Evolutionary conservation across 106 monocot species (phyloP), one percentile per base, ranked within the genome.

Genomic region (Acanthochlamys bracteata): DNA sequence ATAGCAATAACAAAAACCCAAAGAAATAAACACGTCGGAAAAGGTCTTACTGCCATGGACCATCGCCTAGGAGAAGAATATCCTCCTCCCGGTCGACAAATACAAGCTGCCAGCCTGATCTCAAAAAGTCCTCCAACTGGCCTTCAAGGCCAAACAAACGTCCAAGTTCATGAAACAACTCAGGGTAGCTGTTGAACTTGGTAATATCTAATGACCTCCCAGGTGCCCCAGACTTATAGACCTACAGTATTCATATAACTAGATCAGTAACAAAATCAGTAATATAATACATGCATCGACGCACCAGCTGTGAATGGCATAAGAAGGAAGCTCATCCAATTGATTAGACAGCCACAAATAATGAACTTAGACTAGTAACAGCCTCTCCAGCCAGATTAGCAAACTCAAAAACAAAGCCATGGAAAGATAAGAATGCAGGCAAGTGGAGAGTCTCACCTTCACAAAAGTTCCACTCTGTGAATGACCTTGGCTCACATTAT

Each of bases 51-150:
- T 85, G 77, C 87, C 87, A 87, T 0, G 87, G 88, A 63, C 83
- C 88, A 46, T 88, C 88, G 65, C 88, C 88, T 10, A 87, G 58
- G 71, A 87, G 87, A 83, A 87, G 87, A 73, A 77, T 69, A 69
- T 87, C 87, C 61, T 83, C 72, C 80, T 88, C 88, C 64, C 84
- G 69, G 76, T 96, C 95, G 67, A 96, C 84, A 63, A 96, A 90
- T 83, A 96, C 95, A 96, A 96, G 95, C 95, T 96, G 95, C 95
- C 95, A 96, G 95, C 95, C 95, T 96, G 95, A 96, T 96, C 95
- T 96, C 67, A 83, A 16, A 66, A 77, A 80, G 80, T 80, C 88
- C 42, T 88, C 83, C 74, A 88, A 77, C 63, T 75, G 81, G 67
- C 81, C 85, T 75, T 88, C 88, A 66, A 88, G 83, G 62, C 88